Evolutionary conservation across 352 stramenopile genomes (phyloP).

Genomic region (Pythium dissotocum): DNA sequence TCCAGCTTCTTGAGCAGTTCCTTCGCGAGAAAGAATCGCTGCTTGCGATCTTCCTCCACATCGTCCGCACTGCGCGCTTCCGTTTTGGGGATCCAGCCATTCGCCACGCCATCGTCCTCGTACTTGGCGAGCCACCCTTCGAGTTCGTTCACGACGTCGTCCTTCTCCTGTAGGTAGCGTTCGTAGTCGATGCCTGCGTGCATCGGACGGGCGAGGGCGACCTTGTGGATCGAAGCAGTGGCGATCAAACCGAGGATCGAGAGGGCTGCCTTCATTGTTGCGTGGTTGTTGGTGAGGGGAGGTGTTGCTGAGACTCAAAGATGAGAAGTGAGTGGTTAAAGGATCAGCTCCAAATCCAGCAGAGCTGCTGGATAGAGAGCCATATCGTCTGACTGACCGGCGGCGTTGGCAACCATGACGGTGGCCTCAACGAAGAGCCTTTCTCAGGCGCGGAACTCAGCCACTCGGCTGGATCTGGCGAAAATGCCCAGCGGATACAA

Average conservation of each 20-base stretch:
- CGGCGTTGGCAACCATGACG: neutral
- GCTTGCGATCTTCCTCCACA: slow-evolving; percentile 35
- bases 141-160: slow-evolving; percentile 36
- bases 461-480: neutral
- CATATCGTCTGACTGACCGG: neutral
- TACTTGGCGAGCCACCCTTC: slow-evolving; percentile 43
- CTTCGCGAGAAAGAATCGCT: slow-evolving; percentile 55
- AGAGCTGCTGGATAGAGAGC: neutral
- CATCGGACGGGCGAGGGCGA: slow-evolving; percentile 11
- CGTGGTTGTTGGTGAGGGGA: neutral
- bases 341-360: neutral
- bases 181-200: slow-evolving; percentile 33
- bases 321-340: neutral
- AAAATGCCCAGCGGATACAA: slow-evolving; percentile 7
- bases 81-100: slow-evolving; percentile 22
- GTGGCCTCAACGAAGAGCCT: neutral
- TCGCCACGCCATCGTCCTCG: slow-evolving; percentile 7
- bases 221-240: neutral
- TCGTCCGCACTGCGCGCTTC: slow-evolving; percentile 27
- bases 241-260: neutral
- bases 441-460: neutral
- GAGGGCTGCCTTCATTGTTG: neutral
- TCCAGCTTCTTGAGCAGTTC: slow-evolving; percentile 39
- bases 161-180: slow-evolving; percentile 47
- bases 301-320: neutral